phyloP scores from a whole-genome alignment of 2,329 filamentous ascomycete species.

The Trichophyton benhamiae region DNA sequence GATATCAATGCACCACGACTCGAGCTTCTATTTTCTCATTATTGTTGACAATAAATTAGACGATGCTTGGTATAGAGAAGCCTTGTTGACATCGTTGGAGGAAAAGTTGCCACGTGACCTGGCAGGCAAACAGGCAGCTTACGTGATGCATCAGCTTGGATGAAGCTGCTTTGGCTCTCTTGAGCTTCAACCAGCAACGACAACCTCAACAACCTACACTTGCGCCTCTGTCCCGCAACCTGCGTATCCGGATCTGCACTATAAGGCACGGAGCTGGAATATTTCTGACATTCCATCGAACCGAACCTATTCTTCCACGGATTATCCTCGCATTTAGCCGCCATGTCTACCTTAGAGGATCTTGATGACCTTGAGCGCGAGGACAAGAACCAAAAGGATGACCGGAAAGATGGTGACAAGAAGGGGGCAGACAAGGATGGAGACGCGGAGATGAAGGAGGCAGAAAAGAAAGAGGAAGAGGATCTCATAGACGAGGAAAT shows the following conservation, averaged over 20 bases:
- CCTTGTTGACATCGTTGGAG: neutral
- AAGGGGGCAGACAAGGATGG: slow-evolving; percentile 49
- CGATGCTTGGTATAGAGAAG: neutral
- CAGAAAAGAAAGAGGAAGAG: slow-evolving; percentile 52
- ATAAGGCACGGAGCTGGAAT: neutral
- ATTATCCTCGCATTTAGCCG: slow-evolving; percentile 18
- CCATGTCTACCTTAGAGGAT: slow-evolving; percentile 84
- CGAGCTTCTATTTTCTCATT: neutral
- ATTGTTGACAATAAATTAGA: neutral
- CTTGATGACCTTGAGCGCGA: slow-evolving; percentile 78
- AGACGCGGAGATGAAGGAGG: slow-evolving; percentile 88
- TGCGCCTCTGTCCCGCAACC: neutral
- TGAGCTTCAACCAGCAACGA: neutral
- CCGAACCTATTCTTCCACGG: neutral
- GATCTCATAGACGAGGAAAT: slow-evolving; percentile 89
- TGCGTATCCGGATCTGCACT: neutral
- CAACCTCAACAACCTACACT: neutral
- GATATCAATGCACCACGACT: neutral
- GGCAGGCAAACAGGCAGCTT: neutral
- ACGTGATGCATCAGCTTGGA: slow-evolving; percentile 3
- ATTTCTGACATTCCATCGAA: neutral
- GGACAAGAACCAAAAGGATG: slow-evolving; percentile 52
- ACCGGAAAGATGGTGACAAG: slow-evolving; percentile 44
- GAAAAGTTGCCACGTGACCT: neutral
- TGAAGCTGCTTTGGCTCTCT: neutral